phyloP scores from a whole-genome alignment of 768 basidiomycete species.

The Pleurotus pulmonarius region DNA sequence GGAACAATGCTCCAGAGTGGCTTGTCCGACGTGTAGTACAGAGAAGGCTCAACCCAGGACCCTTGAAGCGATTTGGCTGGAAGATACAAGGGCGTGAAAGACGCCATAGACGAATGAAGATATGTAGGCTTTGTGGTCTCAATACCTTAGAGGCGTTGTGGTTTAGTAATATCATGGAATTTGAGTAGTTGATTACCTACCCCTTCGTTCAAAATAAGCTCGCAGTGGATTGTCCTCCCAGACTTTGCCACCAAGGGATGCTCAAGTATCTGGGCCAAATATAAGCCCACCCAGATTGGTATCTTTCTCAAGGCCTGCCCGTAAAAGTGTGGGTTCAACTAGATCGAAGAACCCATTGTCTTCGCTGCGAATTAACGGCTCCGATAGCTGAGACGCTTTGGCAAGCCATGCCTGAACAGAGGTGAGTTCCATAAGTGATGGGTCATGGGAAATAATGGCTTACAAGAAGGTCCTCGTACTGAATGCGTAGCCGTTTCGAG shows the following conservation, averaged over 20 bases:
- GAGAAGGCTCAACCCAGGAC: background rate
- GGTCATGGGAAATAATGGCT: background rate
- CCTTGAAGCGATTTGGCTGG: background rate
- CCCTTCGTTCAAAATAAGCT: background rate
- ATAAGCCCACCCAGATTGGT: background rate
- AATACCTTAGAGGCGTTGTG: background rate
- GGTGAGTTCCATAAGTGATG: background rate
- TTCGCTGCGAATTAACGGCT: background rate
- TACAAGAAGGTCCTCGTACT: background rate
- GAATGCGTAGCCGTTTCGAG: background rate
- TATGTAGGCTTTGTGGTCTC: background rate
- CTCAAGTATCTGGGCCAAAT: conserved; percentile 1
- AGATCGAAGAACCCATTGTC: conserved; percentile 3
- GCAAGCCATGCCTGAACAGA: background rate
- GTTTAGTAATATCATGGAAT: background rate
- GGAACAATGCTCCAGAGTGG: background rate
- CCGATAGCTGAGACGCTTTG: background rate
- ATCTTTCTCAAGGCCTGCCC: background rate
- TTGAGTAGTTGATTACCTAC: background rate
- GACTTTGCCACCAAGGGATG: background rate
- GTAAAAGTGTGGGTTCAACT: conserved; percentile 4
- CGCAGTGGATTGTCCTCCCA: background rate
- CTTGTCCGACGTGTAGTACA: background rate
- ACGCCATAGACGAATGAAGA: background rate
- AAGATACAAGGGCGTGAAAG: background rate